Evolutionary conservation across 2,329 filamentous ascomycete genomes (phyloP).

Genomic region (Huntiella omanensis): DNA sequence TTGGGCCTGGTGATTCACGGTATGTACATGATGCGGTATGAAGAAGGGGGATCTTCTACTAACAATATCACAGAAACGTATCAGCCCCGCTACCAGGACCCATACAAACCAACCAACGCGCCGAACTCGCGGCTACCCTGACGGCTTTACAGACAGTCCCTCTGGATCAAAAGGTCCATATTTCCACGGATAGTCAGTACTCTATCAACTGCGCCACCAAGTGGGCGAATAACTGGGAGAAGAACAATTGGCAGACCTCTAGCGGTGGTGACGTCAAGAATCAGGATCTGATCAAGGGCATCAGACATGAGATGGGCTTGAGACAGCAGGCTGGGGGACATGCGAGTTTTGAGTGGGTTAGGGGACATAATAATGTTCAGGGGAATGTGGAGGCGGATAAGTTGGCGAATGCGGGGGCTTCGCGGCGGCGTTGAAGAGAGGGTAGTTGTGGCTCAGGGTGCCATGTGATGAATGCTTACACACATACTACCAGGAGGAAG

Average conservation of each 20-base stretch:
- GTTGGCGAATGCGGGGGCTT: slow-evolving; percentile 39
- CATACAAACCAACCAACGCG: slow-evolving; percentile 82
- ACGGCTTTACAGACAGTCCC: slow-evolving; percentile 65
- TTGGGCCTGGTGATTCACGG: slow-evolving; percentile 37
- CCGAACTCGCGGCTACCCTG: slow-evolving; percentile 77
- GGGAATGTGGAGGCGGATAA: slow-evolving; percentile 70
- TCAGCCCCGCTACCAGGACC: slow-evolving; percentile 57
- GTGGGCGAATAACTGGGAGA: slow-evolving; percentile 65
- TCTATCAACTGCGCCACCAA: slow-evolving; percentile 73
- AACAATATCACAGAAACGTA: slow-evolving; percentile 30
- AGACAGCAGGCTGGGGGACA: slow-evolving; percentile 37
- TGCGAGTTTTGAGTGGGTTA: slow-evolving; percentile 73
- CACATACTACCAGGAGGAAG: no score
- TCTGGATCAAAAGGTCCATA: slow-evolving; percentile 47
- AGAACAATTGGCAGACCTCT: slow-evolving; percentile 59
- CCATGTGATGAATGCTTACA: no score
- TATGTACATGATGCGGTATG: slow-evolving; percentile 15
- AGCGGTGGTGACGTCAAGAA: slow-evolving; percentile 62
- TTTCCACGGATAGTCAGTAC: slow-evolving; percentile 81
- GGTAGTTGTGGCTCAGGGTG: no score
- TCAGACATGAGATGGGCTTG: slow-evolving; percentile 53
- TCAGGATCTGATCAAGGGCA: slow-evolving; percentile 58
- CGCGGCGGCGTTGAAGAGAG: no score
- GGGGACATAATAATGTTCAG: slow-evolving; percentile 53
- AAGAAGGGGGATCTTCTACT: not conserved